A percentile compares a stretch with the other conserved stretches of the same genome.
phyloP scores from a whole-genome alignment of 2,329 filamentous ascomycete genomes.

The Emmonsia crescens region DNA sequence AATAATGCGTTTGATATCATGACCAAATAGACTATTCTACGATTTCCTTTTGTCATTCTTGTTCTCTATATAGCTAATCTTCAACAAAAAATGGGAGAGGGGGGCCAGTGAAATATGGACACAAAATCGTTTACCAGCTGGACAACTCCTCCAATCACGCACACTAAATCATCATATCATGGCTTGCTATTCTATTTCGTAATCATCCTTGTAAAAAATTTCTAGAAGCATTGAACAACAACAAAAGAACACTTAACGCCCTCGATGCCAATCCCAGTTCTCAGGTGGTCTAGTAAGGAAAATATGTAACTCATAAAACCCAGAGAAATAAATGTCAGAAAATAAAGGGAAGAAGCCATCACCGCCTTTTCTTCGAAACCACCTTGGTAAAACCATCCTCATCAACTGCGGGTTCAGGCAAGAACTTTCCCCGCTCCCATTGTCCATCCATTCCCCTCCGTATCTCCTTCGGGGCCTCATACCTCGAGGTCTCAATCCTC shows the following conservation, averaged over 20 bases:
- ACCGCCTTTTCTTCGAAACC: conserved; percentile 54
- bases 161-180: background rate
- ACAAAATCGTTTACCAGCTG: background rate
- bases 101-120: background rate
- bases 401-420: conserved; percentile 59
- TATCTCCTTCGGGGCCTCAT: background rate
- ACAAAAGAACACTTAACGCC: background rate
- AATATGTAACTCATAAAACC: background rate
- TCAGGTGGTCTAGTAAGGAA: background rate
- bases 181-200: conserved; percentile 2
- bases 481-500: background rate
- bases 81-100: background rate
- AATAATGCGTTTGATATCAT: conserved; percentile 1
- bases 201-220: background rate
- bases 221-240: background rate
- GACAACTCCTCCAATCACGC: background rate
- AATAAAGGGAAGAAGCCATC: conserved; percentile 9
- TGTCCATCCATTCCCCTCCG: background rate
- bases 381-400: conserved; percentile 75
- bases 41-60: background rate
- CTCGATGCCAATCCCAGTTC: background rate
- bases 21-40: background rate
- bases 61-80: background rate
- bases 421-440: conserved; percentile 35
- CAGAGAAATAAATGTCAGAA: conserved; percentile 2